Evolutionary conservation across 2,329 filamentous ascomycete genomes (phyloP).

Genomic region (Penicillium glabrum): DNA sequence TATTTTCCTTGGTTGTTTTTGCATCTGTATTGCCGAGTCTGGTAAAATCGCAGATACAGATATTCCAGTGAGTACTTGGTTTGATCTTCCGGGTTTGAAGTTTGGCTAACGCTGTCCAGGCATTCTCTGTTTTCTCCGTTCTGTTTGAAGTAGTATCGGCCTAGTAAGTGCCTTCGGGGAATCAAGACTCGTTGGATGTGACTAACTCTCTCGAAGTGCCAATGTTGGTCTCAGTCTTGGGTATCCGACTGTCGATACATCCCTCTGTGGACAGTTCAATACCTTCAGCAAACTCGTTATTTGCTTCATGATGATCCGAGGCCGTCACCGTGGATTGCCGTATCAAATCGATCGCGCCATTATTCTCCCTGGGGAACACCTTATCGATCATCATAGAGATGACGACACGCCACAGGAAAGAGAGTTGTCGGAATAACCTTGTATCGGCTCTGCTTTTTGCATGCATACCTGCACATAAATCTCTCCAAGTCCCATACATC

Average conservation of each 20-base stretch:
- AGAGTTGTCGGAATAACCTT: too few relatives aligned
- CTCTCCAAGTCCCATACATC: too few relatives aligned
- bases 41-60: constrained; percentile 26
- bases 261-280: constrained; percentile 36
- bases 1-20: constrained; percentile 59
- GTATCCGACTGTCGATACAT: background rate
- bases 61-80: constrained; percentile 21
- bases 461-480: too few relatives aligned
- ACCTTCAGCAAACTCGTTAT: constrained; percentile 55
- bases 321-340: constrained; percentile 56
- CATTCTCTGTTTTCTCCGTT: background rate
- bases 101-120: background rate
- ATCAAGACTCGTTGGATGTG: background rate
- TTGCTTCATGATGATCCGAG: constrained; percentile 57
- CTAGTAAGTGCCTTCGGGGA: background rate
- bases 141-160: background rate
- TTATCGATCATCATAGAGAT: background rate
- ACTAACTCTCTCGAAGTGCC: background rate
- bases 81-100: background rate
- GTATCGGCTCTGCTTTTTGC: too few relatives aligned
- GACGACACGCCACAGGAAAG: too few relatives aligned
- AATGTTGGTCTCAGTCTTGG: background rate
- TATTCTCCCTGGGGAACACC: background rate
- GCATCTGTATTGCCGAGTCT: constrained; percentile 59
- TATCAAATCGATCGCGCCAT: constrained; percentile 52